Base-by-base conservation (phyloP, 345 rosid species). In the Citrus hindsii region DNA sequence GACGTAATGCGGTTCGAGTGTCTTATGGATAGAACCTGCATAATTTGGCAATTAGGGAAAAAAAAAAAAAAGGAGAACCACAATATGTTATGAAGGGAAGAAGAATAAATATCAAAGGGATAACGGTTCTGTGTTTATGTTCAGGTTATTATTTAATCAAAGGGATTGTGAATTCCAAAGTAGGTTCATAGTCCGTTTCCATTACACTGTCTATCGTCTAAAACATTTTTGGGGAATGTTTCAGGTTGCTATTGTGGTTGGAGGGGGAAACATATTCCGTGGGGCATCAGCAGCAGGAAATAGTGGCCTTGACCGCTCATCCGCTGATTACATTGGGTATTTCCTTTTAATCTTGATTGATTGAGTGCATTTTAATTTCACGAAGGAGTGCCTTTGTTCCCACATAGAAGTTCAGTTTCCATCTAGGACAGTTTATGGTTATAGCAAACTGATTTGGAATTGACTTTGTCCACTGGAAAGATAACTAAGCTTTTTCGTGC, bases 251-350 rank as follows among this genome's bases (percentile, higher is more conserved):
- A 87, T 94, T 83, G 99, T 94, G 67, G 99, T 92, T 79, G 98
- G 98, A 28, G 99, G 99, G 55, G 97, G 97, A 62, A 94, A 96
- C 80, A 96, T 96, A 79, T 96, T 96, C 76, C 97, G 97, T 33
- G 97, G 98, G 78, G 80, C 98, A 67, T 88, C 95, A 42, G 91
- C 97, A 97, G 97, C 97, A 70, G 99, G 98, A 77, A 80, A 93
- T 82, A 92, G 97, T 80, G 97, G 98, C 78, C 99, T 96, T 85
- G 98, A 96, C 71, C 97, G 97, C 76, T 96, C 99, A 59, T 96
- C 99, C 33, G 99, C 99, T 61, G 98, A 95, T 80, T 92, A 91
- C 80, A 92, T 94, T 60, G 99, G 99, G 99, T 94, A 90, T 60
- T 19, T 55, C 69, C 69, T 73, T 71, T 64, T 75, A 19, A 56